phyloP scores from a whole-genome alignment of 2,329 filamentous ascomycete genomes.

The Blumeria graminis region DNA sequence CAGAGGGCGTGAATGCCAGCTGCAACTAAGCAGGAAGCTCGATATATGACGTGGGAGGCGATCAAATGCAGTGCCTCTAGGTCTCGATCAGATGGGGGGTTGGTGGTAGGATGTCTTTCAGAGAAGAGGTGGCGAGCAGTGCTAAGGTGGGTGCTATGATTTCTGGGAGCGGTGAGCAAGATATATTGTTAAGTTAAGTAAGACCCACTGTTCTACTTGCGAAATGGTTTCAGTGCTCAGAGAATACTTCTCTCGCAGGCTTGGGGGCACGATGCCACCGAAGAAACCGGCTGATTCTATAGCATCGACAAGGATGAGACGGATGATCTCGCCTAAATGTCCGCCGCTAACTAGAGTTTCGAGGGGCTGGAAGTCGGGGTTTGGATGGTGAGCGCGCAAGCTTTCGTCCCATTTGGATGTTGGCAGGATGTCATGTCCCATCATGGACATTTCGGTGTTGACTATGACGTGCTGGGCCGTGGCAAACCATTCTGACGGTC shows the following conservation, averaged over 20 bases:
- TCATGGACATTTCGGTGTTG: constrained; percentile 45
- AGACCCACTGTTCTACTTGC: constrained; percentile 24
- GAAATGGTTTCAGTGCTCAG: constrained; percentile 37
- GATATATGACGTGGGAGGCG: constrained; percentile 28
- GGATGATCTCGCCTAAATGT: constrained; percentile 41
- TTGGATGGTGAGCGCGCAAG: constrained; percentile 26
- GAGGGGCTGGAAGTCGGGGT: constrained; percentile 35
- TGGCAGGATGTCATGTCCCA: constrained; percentile 32
- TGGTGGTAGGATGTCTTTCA: constrained; percentile 22
- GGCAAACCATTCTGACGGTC: constrained; percentile 30
- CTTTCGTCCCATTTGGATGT: constrained; percentile 34
- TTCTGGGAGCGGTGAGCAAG: constrained; percentile 4
- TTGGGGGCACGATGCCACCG: constrained; percentile 30
- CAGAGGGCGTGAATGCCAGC: constrained; percentile 34
- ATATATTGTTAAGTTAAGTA: background rate
- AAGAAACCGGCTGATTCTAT: constrained; percentile 28
- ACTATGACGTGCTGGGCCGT: constrained; percentile 37
- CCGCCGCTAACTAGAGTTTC: constrained; percentile 39
- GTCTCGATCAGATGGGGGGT: constrained; percentile 23
- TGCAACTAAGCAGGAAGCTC: constrained; percentile 34
- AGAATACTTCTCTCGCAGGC: constrained; percentile 27
- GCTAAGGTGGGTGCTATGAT: constrained; percentile 7
- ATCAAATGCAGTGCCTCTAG: constrained; percentile 27
- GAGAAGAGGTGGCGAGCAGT: constrained; percentile 24
- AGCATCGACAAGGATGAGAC: constrained; percentile 32